Evolutionary conservation across 345 rosid genomes (phyloP), one percentile per base, ranked within the genome.

Genomic region (Rhodomyrtus tomentosa): DNA sequence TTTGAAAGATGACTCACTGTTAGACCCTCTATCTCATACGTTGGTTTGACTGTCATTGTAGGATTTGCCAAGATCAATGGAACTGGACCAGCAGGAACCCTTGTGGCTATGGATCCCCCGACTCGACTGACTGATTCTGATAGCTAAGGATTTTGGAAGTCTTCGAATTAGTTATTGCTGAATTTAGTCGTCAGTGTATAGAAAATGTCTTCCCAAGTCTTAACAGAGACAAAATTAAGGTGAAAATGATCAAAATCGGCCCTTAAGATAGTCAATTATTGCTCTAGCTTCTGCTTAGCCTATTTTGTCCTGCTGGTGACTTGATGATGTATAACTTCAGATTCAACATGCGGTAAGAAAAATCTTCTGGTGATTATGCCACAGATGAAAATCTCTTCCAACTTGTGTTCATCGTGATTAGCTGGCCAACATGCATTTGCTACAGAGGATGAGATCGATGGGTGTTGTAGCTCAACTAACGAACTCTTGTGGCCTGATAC

Each of bases 1-100:
- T 49, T 38, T 6, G 55, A 81, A 14, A 16, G 38, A 55, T 8
- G 18, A 81, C 12, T 52, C 16, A 20, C 55, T 1, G 40, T 51
- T 3, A 40, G 10, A 50, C 5, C 27, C 73, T 22, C 24, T 16
- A 12, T 21, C 50, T 83, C 80, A 49, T 24, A 24, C 56, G 36
- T 32, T 59, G 82, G 21, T 50, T 86, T 50, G 45, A 8, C 54
- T 29, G n/a, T 38, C 10, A 38, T 82, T 88, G 87, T 95, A 97
- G 99, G 85, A 95, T 97, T 98, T 97, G 99, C 85, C 90, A 95
- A 84, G 99, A 95, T 88, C 94, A 92, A 56, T 95, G 98, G 98
- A 94, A 94, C 86, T 95, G 99, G 98, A 96, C 98, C 1, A 92
- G 95, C 91, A 93, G 95, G 87, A 95, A 97, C 85, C 98, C 99